phyloP scores from a whole-genome alignment of 192 early-diverging fungal genomes.

The Rhizophagus prolifer region DNA sequence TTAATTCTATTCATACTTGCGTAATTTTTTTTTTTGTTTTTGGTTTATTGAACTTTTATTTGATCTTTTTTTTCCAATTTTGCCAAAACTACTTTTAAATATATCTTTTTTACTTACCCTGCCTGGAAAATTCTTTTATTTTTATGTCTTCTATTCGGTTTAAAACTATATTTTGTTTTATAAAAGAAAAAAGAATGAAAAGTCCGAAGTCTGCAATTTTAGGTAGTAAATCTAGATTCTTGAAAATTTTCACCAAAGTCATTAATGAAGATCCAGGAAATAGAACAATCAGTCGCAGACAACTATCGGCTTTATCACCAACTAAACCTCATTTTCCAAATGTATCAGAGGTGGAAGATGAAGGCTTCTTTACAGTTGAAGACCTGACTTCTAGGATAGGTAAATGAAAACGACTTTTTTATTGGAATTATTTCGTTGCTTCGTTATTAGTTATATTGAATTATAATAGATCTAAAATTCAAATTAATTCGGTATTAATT shows the following conservation, averaged over 20 bases:
- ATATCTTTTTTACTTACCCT: not conserved
- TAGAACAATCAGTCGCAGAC: slow-evolving; percentile 14
- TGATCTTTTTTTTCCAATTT: not conserved
- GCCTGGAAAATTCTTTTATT: too few species aligned
- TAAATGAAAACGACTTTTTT: not conserved
- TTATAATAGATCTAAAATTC: too few species aligned
- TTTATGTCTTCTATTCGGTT: not conserved
- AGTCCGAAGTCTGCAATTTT: slow-evolving; percentile 13
- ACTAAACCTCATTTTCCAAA: not conserved
- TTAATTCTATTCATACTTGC: too few species aligned
- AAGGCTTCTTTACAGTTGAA: slow-evolving; percentile 27
- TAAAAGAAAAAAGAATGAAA: slow-evolving; percentile 21
- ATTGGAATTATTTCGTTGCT: too few species aligned
- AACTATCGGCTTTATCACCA: slow-evolving; percentile 4
- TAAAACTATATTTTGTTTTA: not conserved
- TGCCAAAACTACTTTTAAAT: not conserved
- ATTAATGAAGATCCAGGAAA: slow-evolving; percentile 25
- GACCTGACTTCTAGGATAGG: slow-evolving; percentile 13
- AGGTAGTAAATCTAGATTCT: slow-evolving; percentile 17
- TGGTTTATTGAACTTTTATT: not conserved
- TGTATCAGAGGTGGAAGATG: slow-evolving; percentile 17
- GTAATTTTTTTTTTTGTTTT: too few species aligned
- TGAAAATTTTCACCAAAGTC: slow-evolving; percentile 25
- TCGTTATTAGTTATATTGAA: too few species aligned
- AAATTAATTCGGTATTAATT: too few species aligned